A percentile compares a stretch with the other conserved stretches of the same genome.
Evolutionary conservation across 176 grass and related monocot species (phyloP).

Genomic region (Saccharum spontaneum): DNA sequence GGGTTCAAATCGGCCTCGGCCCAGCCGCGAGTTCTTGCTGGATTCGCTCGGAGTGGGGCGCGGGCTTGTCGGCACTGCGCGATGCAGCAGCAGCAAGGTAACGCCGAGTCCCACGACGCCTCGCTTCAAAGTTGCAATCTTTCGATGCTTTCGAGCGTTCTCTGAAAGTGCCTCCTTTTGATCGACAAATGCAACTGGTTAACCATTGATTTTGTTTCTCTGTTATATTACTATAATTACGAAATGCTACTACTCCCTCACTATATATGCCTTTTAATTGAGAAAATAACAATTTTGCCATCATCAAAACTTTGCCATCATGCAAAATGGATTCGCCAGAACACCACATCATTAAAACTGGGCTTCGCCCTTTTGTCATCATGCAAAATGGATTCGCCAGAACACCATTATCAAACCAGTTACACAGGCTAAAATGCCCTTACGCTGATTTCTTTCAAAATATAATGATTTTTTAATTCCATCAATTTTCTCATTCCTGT

Average conservation of each 20-base stretch:
- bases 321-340: too few species aligned
- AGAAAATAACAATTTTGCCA: too few species aligned
- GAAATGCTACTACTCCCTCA: not conserved
- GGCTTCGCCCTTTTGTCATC: too few species aligned
- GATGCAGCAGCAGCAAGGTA: conserved; percentile 57
- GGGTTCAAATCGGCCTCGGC: not conserved
- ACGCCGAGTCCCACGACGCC: not conserved
- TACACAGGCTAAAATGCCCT: too few species aligned
- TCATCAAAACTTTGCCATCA: too few species aligned
- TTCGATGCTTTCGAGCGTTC: not conserved
- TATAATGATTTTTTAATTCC: too few species aligned
- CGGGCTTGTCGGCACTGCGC: not conserved
- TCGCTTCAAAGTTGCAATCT: conserved; percentile 12
- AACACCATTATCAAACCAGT: too few species aligned
- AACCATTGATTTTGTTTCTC: not conserved
- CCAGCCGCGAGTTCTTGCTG: conserved; percentile 1
- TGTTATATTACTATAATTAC: not conserved
- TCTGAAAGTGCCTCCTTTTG: not conserved
- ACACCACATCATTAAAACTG: too few species aligned
- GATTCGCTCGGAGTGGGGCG: conserved; percentile 3
- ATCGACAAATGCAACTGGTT: not conserved
- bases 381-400: too few species aligned
- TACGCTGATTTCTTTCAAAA: too few species aligned
- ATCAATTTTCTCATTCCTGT: too few species aligned
- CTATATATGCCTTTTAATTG: not conserved